Percentiles rank a stretch among this genome's conserved stretches.
phyloP scores from a whole-genome alignment of 1,284 basidiomycete species.

The Cystobasidium pallidum region DNA sequence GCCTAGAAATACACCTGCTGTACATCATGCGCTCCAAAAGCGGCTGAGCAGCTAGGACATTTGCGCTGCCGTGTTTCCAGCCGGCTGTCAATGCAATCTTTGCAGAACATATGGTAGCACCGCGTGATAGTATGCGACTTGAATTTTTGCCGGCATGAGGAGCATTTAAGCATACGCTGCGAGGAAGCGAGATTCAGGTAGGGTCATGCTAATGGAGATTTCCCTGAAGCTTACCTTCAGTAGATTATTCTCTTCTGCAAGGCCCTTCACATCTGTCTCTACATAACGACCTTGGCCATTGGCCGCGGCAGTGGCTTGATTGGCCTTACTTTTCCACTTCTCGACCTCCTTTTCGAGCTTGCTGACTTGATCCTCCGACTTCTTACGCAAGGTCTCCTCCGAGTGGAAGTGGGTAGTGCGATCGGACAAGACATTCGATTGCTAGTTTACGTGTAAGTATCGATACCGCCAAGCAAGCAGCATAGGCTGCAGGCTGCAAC shows the following conservation, averaged over 20 bases:
- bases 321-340: slow-evolving; percentile 60
- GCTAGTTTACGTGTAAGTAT: slow-evolving; percentile 54
- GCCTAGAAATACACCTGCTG: slow-evolving; percentile 69
- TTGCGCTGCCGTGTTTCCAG: slow-evolving; percentile 90
- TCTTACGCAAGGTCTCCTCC: slow-evolving; percentile 53
- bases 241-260: slow-evolving; percentile 59
- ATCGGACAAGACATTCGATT: slow-evolving; percentile 43
- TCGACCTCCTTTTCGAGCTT: slow-evolving; percentile 56
- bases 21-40: slow-evolving; percentile 85
- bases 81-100: slow-evolving; percentile 79
- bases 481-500: too few species aligned
- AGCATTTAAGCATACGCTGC: slow-evolving; percentile 86
- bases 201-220: background rate
- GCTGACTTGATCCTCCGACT: slow-evolving; percentile 55
- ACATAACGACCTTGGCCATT: slow-evolving; percentile 44
- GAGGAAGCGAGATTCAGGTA: slow-evolving; percentile 10
- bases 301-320: slow-evolving; percentile 48
- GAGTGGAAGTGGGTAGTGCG: slow-evolving; percentile 55
- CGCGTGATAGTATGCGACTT: slow-evolving; percentile 86
- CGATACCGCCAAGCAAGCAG: slow-evolving; percentile 59
- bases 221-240: slow-evolving; percentile 65
- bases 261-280: slow-evolving; percentile 50
- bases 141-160: slow-evolving; percentile 82
- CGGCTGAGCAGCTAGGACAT: slow-evolving; percentile 85
- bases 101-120: slow-evolving; percentile 72